Conservation (phyloP, 2,329 filamentous ascomycete species). For the Neophaeococcomyces mojaviensis region DNA sequence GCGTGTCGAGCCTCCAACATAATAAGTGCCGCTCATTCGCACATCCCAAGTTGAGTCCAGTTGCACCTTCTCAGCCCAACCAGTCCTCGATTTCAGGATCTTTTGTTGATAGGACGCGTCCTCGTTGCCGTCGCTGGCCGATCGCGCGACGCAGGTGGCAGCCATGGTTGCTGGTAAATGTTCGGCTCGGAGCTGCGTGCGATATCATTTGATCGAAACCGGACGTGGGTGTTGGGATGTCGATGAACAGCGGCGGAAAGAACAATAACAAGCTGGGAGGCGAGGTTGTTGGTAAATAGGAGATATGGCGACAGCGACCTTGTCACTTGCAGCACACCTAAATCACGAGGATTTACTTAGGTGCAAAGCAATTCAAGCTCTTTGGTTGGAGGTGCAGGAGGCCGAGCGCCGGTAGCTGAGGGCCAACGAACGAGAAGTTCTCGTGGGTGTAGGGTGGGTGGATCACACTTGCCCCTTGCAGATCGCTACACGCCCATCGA, state of each 20-base stretch:
- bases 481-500: slow-evolving; percentile 1
- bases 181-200: slow-evolving; percentile 7
- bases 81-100: slow-evolving; percentile 37
- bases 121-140: slow-evolving; percentile 33
- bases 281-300: slow-evolving; percentile 3
- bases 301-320: slow-evolving; percentile 8
- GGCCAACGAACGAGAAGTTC: not conserved
- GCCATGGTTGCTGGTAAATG: slow-evolving; percentile 33
- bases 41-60: slow-evolving; percentile 21
- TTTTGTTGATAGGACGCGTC: slow-evolving; percentile 35
- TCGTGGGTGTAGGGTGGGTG: not conserved
- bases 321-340: slow-evolving; percentile 8
- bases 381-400: slow-evolving; percentile 4
- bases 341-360: slow-evolving; percentile 8
- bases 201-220: slow-evolving; percentile 9
- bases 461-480: not conserved
- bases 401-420: slow-evolving; percentile 3
- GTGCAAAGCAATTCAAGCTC: slow-evolving; percentile 7
- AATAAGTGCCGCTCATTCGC: slow-evolving; percentile 24
- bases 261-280: not conserved
- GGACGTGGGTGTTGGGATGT: not conserved
- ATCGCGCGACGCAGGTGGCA: slow-evolving; percentile 36
- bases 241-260: not conserved
- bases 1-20: slow-evolving; percentile 25
- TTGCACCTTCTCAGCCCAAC: slow-evolving; percentile 35